A percentile compares a stretch with the other conserved stretches of the same genome.
Conservation (phyloP, 2,329 filamentous ascomycete species). For the Aspergillus candidus region DNA sequence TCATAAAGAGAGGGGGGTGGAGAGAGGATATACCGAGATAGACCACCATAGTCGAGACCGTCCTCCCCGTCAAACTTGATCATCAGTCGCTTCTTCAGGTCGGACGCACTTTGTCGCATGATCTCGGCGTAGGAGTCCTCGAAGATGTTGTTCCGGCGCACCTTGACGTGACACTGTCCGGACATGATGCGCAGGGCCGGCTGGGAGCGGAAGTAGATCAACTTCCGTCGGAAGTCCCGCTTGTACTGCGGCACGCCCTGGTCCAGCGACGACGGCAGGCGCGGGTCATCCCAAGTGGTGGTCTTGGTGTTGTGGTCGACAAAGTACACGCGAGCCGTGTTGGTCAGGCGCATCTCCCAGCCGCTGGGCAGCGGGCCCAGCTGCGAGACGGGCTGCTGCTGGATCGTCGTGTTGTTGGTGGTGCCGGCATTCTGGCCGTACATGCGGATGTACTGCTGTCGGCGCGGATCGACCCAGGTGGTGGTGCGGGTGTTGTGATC, state of each 20-base stretch:
- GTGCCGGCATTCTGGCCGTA: conserved; percentile 74
- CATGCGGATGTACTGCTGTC: conserved; percentile 98
- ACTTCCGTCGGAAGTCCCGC: conserved; percentile 93
- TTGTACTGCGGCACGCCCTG: conserved; percentile 99
- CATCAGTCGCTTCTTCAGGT: conserved; percentile 97
- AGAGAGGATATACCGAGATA: conserved; percentile 60
- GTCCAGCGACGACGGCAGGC: conserved; percentile 88
- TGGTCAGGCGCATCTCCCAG: conserved; percentile 99
- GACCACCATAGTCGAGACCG: conserved; percentile 92
- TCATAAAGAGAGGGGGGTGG: neutral
- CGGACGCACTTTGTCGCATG: conserved; percentile 88
- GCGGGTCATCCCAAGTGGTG: conserved; percentile 96
- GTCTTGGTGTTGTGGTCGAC: conserved; percentile 99
- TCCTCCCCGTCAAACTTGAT: conserved; percentile 99
- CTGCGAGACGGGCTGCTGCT: conserved; percentile 96
- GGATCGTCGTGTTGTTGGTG: conserved; percentile 72
- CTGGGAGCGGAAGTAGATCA: conserved; percentile 99
- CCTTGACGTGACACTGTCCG: conserved; percentile 97
- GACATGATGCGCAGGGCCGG: conserved; percentile 91
- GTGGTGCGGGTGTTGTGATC: conserved; percentile 98
- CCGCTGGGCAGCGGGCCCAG: conserved; percentile 90
- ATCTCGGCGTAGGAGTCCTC: conserved; percentile 99
- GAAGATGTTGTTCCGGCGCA: conserved; percentile 92
- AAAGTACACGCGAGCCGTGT: conserved; percentile 96
- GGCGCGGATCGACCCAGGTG: conserved; percentile 94